Evolutionary conservation across 2,329 filamentous ascomycete species (phyloP), one percentile per base, ranked within the genome.

Genomic region (Fusarium sp.): DNA sequence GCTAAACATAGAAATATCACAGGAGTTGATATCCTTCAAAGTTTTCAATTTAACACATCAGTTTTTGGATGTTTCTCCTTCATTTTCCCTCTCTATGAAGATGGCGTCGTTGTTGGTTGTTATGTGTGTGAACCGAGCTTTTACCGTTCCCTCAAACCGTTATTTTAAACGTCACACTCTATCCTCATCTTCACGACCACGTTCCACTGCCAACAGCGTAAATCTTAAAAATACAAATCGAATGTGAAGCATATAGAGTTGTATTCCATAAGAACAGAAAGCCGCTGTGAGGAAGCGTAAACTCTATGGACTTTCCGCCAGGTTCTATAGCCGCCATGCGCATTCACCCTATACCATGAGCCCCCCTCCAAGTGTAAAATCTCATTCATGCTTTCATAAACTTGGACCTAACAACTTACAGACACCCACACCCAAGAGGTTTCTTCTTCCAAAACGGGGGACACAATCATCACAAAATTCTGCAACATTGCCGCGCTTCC

Each of bases 401-500:
- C 23, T 23, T 21, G 11, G 31, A 17, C 13, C 37, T 68, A 37
- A 68, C 36, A 4, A n/a, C 23, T 7, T 33, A 39, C 43, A 81
- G 80, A 81, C 80, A 33, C 77, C 80, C 6, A 75, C 77, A 9
- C 78, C 80, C 20, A 75, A 79, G 60, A 76, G 78, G 8, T 81
- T 82, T 56, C 71, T 81, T 53, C 72, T 78, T 9, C 71, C 78
- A 4, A 80, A 78, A 55, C 65, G 78, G 29, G 71, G 73, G 15
- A 70, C 76, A n/a, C 73, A 75, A 48, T 63, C 72, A 8, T 76
- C 76, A 25, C 76, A 78, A 59, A 75, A 75, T 21, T 76, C 75
- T 14, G 67, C 75, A 23, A 73, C 64, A 21, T 56, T 70, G 9
- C 73, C 73, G 46, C 77, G 73, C 51, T 81, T 80, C 53, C 77